Base-by-base conservation (phyloP, 805 yeast genomes). In the Starmerella vaccinii region DNA sequence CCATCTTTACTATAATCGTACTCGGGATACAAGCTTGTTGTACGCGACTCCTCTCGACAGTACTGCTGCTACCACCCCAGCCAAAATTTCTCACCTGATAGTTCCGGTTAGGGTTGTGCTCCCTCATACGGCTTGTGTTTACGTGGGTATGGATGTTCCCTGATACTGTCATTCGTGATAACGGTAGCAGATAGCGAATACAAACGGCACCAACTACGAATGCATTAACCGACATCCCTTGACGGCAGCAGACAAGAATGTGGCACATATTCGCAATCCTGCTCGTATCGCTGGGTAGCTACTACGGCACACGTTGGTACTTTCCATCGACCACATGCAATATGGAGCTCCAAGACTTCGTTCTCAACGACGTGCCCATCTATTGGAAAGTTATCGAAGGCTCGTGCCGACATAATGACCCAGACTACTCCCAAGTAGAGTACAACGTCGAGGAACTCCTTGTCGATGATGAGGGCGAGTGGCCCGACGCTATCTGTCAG, bases 301-400 rank as follows among this genome's bases (percentile, higher is more conserved):
- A 53, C 40, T 47, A 30, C 26, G 57, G 51, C n/a, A 37, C 48
- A 1, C 45, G 45, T 6, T 41, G 9, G 12, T 41, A 16, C 22
- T 41, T 41, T 16, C 45, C 45, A 12, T 22, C 42, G 32, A 4
- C 15, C 6, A 23, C 15, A 12, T 55, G 58, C 35, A 55, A 55
- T 43, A 15, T 13, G 37, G 37, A 34, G n/a, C 35, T 54, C 13
- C 57, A 54, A 46, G 50, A 48, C 41, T 54, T 55, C 46, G 57
- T 49, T 13, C 33, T 54, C 27, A 42, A 39, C 21, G 53, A 34
- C n/a, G 30, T 26, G 16, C 54, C 57, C 19, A 34, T 55, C 12
- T 55, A 44, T 45, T 55, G 58, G 58, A 51, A 46, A 19, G 53
- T 55, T 18, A 33, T 43, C 9, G 50, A 50, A 24, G 58, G 57